A percentile compares a stretch with the other conserved stretches of the same genome.
These are phyloP conservation scores for Podospora anserina DNA, from an alignment of 495 filamentous ascomycete genomes.

Conservation along the genomic window DNA sequence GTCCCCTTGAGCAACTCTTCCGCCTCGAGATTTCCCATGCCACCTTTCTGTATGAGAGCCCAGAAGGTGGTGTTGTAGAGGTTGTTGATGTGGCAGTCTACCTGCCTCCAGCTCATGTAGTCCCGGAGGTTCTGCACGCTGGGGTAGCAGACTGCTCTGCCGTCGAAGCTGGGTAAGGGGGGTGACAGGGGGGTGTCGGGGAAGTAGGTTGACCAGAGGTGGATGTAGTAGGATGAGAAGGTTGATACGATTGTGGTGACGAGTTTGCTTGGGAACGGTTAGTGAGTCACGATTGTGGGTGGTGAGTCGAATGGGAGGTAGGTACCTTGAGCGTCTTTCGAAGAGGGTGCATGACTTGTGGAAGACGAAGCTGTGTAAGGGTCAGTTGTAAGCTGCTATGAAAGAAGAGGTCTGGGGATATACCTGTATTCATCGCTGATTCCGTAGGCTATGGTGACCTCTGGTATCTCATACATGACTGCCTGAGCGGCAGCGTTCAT, in stretches of 20 bases:
- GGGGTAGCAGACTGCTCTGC: slow-evolving; percentile 84
- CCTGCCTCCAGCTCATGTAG: slow-evolving; percentile 96
- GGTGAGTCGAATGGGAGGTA: background rate
- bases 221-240: slow-evolving; percentile 88
- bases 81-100: slow-evolving; percentile 98
- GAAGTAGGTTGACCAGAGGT: slow-evolving; percentile 77
- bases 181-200: slow-evolving; percentile 61
- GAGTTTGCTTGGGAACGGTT: slow-evolving; percentile 63
- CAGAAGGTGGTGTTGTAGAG: slow-evolving; percentile 97
- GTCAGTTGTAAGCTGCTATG: background rate
- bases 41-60: slow-evolving; percentile 75
- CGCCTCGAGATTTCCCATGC: slow-evolving; percentile 69
- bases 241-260: slow-evolving; percentile 85
- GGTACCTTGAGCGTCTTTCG: slow-evolving; percentile 74
- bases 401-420: background rate
- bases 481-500: slow-evolving; percentile 89
- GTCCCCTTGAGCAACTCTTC: slow-evolving; percentile 82
- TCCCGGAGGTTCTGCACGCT: slow-evolving; percentile 74
- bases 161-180: slow-evolving; percentile 86
- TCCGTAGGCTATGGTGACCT: slow-evolving; percentile 84
- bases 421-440: slow-evolving; percentile 78
- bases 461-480: slow-evolving; percentile 79
- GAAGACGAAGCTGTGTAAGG: slow-evolving; percentile 69
- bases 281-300: background rate
- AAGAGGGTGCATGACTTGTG: slow-evolving; percentile 77